Percentiles rank a stretch among this genome's conserved stretches.
phyloP scores from a whole-genome alignment of 805 yeast species.

The Candida parachauliodes region DNA sequence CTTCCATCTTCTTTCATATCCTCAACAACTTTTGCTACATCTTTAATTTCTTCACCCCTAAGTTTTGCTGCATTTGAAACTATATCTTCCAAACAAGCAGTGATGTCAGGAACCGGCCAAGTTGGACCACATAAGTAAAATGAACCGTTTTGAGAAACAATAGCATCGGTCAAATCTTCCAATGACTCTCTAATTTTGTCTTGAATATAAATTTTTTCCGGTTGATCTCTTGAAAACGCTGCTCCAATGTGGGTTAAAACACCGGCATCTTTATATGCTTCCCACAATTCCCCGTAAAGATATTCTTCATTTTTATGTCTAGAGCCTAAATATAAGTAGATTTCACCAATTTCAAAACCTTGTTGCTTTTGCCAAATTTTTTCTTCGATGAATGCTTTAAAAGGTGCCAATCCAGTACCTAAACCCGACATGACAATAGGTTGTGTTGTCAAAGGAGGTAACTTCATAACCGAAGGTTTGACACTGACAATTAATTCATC shows the following conservation, averaged over 20 bases:
- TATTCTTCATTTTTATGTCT: conserved; percentile 95
- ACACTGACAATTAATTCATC: conserved; percentile 89
- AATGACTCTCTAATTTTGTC: conserved; percentile 82
- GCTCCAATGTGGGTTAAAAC: conserved; percentile 93
- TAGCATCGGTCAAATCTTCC: conserved; percentile 70
- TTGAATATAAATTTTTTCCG: conserved; percentile 90
- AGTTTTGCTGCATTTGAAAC: conserved; percentile 65
- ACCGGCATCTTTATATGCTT: conserved; percentile 91
- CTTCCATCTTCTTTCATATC: conserved; percentile 90
- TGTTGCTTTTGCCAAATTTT: conserved; percentile 89
- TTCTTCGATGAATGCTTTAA: conserved; percentile 96
- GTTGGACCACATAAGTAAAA: conserved; percentile 98
- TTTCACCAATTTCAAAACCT: conserved; percentile 85
- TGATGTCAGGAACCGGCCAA: conserved; percentile 98
- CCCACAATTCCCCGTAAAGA: conserved; percentile 95
- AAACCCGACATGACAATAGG: conserved; percentile 96
- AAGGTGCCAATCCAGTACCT: conserved; percentile 97
- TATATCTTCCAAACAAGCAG: conserved; percentile 83
- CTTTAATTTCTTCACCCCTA: conserved; percentile 59
- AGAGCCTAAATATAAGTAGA: conserved; percentile 85
- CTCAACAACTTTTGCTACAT: conserved; percentile 78
- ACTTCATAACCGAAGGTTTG: conserved; percentile 95
- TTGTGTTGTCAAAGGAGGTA: conserved; percentile 81
- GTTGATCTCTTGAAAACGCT: conserved; percentile 97
- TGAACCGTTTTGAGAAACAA: conserved; percentile 74